Base-by-base conservation (phyloP, 371 early-diverging fungal genomes). In the Nematocida sp. region DNA sequence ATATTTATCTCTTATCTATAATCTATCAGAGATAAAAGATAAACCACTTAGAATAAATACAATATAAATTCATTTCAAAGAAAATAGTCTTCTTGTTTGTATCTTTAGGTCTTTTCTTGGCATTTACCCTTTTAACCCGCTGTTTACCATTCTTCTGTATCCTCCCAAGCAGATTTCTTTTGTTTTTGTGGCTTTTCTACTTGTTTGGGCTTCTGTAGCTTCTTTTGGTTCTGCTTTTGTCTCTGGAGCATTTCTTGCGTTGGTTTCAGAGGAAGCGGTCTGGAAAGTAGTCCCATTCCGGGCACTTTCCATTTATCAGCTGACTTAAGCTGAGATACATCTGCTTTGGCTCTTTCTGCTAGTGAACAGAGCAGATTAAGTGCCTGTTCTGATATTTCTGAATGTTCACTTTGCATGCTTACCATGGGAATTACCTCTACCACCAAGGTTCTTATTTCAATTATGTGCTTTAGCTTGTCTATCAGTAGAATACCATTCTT, bases 161-260 rank as follows among this genome's bases (percentile, higher is more conserved):
- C 53, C 47, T 35, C n/a, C n/a, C 13, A 46, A 15, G 32, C 19
- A 23, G 51, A 53, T 78, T 23, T 34, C 1, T 37, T n/a, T 41
- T 47, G 37, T 15, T 15, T 38, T 75, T 49, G 2, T 1, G 21
- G 2, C 52, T 49, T 46, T 45, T 47, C 32, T 57, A 60, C 40
- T 58, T 76, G 70, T 46, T 29, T 77, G 11, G 74, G 37, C 3
- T 41, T 61, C 7, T 51, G 53, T 11, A 70, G 32, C 5, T 34
- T 58, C 79, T 78, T 78, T 32, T 79, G 78, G 15, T 61, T 65
- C 31, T 41, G 38, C 23, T 61, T 35, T 47, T 79, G 67, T 21
- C 76, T 60, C 5, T 57, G 40, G 75, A 11, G 78, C 53, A 62
- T 57, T 60, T 1, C 1, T 13, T 17, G 78, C 31, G 23, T 77